Base-by-base conservation (phyloP, 192 early-diverging fungal species). In the Chytriomyces hyalinus region DNA sequence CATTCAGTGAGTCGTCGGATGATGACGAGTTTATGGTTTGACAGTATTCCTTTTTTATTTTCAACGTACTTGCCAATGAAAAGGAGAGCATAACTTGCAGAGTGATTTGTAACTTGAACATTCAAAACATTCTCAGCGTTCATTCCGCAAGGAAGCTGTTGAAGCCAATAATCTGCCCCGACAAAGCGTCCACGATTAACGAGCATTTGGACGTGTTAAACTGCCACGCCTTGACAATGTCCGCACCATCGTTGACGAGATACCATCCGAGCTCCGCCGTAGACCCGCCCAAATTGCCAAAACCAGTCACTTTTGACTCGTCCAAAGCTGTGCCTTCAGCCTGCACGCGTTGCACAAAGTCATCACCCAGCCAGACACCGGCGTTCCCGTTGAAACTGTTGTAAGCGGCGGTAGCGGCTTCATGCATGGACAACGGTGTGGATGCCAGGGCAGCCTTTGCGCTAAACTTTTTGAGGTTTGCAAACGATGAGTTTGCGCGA, bases 151-250 rank as follows among this genome's bases (percentile, higher is more conserved):
- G 49, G 63, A 65, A 65, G n/a, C 24, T 24, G 63, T 36, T 75
- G 63, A 65, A 75, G 15, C 45, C 73, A 75, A 75, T 26, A 20
- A 75, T 48, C 20, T 24, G 6, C 8, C 73, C 73, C 44, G 9
- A 20, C 22, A 6, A 22, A 1, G 73, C 73, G n/a, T 75, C 45
- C 9, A 57, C 73, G 6, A 66, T 45, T n/a, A 75, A n/a, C 51
- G 8, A 65, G 46, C 73, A 44, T 20, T 64, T 36, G 8, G 4
- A 9, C 11, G 72, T 44, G 15, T 10, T 63, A 46, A 73, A 44
- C 60, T 63, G 60, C 60, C 61, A 73, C n/a, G 44, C 72, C 45
- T 63, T 73, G 22, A 63, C 45, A 36, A 63, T 8, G 49, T 15
- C 47, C 0, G 20, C 20, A 28, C 57, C 72, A 4, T 44, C 67